These are phyloP conservation scores for Anaeramoeba ignava DNA, from an alignment of 78 protist species.

Conservation along the genomic window DNA sequence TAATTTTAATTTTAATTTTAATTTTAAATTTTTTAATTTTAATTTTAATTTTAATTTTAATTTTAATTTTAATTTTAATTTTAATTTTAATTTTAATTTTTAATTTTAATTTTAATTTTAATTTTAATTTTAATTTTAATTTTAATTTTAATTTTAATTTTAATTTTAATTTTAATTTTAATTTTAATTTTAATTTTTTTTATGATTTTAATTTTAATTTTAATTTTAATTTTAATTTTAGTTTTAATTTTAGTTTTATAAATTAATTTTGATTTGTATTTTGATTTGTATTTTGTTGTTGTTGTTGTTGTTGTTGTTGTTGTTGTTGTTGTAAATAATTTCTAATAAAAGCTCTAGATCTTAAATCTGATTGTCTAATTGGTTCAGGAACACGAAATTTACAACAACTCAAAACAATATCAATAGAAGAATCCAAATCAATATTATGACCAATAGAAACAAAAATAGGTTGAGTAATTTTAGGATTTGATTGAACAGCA, in stretches of 20 bases:
- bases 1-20: background rate
- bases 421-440: conserved; percentile 9
- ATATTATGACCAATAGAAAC: conserved; percentile 33
- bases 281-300: background rate
- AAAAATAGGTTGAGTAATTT: conserved; percentile 6
- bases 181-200: too few relatives aligned
- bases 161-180: conserved; percentile 3
- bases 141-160: conserved; percentile 1
- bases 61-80: background rate
- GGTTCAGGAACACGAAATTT: conserved; percentile 31
- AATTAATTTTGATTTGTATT: too few relatives aligned
- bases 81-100: background rate
- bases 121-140: background rate
- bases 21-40: background rate
- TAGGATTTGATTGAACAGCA: too few relatives aligned
- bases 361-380: conserved; percentile 32
- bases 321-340: background rate
- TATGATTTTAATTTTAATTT: too few relatives aligned
- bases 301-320: conserved; percentile 7
- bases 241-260: too few relatives aligned
- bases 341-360: conserved; percentile 14
- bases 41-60: background rate
- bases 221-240: too few relatives aligned
- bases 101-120: background rate
- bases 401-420: background rate